phyloP scores from a whole-genome alignment of 2,329 filamentous ascomycete species.

The Phyllosticta citriasiana region DNA sequence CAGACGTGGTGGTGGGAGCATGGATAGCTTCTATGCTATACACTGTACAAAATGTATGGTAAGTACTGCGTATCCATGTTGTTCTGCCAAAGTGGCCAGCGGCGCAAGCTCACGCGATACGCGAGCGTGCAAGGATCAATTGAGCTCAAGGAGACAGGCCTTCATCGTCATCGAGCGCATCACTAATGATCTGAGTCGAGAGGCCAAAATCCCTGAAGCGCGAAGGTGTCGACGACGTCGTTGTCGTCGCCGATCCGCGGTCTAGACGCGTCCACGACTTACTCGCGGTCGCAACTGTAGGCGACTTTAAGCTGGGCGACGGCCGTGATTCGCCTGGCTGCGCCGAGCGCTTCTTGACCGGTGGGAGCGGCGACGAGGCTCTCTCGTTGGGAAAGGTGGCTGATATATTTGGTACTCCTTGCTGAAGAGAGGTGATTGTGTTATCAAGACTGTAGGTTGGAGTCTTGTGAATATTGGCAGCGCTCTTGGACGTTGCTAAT shows the following conservation, averaged over 20 bases:
- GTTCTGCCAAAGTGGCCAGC: no score
- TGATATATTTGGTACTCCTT: background rate
- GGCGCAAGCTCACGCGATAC: no score
- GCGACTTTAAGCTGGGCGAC: background rate
- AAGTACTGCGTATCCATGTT: no score
- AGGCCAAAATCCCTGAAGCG: background rate
- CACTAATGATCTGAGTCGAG: slow-evolving; percentile 1
- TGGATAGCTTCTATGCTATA: no score
- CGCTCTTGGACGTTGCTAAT: background rate
- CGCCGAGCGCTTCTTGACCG: background rate
- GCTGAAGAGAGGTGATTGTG: background rate
- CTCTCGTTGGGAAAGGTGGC: background rate
- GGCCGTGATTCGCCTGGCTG: background rate
- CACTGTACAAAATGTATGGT: no score
- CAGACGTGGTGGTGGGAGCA: no score
- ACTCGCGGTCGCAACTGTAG: background rate
- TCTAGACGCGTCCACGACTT: background rate
- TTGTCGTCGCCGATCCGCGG: background rate
- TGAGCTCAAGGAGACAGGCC: background rate
- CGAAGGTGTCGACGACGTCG: background rate
- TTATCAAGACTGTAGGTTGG: background rate
- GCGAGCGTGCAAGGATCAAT: background rate
- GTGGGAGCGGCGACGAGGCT: background rate
- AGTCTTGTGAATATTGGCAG: background rate
- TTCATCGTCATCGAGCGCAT: background rate